Percentiles rank a stretch among this genome's conserved stretches.
phyloP scores from a whole-genome alignment of 441 rosid species.

The Jatropha multifida region DNA sequence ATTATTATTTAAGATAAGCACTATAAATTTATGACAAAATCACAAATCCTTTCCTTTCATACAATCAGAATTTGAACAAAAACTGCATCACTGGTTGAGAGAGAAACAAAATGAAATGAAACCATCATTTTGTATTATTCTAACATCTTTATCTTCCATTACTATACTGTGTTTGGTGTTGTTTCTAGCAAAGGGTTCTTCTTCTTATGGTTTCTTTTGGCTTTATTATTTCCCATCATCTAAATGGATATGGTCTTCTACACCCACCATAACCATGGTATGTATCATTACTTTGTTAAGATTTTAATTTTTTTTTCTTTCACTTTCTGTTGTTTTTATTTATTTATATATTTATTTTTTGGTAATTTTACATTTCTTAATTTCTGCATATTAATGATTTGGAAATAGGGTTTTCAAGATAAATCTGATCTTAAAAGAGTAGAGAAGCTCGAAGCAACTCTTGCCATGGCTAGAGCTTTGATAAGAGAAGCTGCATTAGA shows the following conservation, averaged over 20 bases:
- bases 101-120: slow-evolving; percentile 5
- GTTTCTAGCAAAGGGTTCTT: slow-evolving; percentile 7
- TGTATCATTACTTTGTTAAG: too few species aligned
- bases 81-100: too few species aligned
- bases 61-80: too few species aligned
- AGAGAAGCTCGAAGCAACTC: slow-evolving; percentile 29
- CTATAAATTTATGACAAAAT: too few species aligned
- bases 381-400: too few species aligned
- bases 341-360: too few species aligned
- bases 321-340: too few species aligned
- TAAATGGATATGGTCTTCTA: background rate
- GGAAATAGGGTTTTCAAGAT: background rate
- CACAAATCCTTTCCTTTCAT: too few species aligned
- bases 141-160: slow-evolving; percentile 13
- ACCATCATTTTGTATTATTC: slow-evolving; percentile 7
- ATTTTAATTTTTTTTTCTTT: too few species aligned
- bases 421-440: slow-evolving; percentile 14
- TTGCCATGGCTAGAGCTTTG: slow-evolving; percentile 35
- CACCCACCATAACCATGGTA: too few species aligned
- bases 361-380: too few species aligned
- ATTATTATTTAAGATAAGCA: too few species aligned
- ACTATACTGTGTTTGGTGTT: background rate
- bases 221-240: slow-evolving; percentile 12
- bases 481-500: slow-evolving; percentile 26
- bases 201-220: slow-evolving; percentile 19